phyloP scores from a whole-genome alignment of 1,139 yeast species.

The Hansenula sp. region DNA sequence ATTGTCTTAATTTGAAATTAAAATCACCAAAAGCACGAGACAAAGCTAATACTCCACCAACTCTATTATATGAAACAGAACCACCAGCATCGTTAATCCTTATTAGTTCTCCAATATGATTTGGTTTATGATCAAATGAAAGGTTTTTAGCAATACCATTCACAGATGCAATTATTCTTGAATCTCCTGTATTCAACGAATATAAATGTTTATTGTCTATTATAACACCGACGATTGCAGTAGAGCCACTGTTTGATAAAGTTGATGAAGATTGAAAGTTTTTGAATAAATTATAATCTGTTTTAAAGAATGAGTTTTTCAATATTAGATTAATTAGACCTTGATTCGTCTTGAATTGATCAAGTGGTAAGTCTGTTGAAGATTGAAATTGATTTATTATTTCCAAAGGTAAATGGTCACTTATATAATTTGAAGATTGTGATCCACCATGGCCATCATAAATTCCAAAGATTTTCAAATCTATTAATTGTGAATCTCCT shows the following conservation, averaged over 20 bases:
- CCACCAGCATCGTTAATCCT: conserved; percentile 75
- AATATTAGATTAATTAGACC: conserved; percentile 36
- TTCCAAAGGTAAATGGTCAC: conserved; percentile 37
- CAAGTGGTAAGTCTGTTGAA: conserved; percentile 5
- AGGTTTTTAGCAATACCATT: conserved; percentile 53
- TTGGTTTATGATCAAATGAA: conserved; percentile 76
- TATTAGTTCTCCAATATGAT: conserved; percentile 69
- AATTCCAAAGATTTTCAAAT: conserved; percentile 61
- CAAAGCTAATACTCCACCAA: conserved; percentile 69
- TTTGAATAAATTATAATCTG: conserved; percentile 51
- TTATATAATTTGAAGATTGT: conserved; percentile 52
- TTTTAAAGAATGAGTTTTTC: conserved; percentile 51
- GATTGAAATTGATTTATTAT: conserved; percentile 31
- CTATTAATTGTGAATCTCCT: conserved; percentile 18
- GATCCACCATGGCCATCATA: conserved; percentile 84
- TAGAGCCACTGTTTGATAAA: conserved; percentile 50
- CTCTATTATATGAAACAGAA: conserved; percentile 62
- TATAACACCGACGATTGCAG: conserved; percentile 56
- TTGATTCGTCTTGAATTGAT: conserved; percentile 26
- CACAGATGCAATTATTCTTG: conserved; percentile 57
- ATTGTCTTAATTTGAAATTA: conserved; percentile 50
- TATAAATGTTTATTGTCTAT: conserved; percentile 41
- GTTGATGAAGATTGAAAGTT: conserved; percentile 20
- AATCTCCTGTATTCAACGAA: conserved; percentile 75
- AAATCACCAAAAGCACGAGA: conserved; percentile 80